A percentile compares a stretch with the other conserved stretches of the same genome.
phyloP scores from a whole-genome alignment of 495 filamentous ascomycete genomes.

The Gamarada debralockiae region DNA sequence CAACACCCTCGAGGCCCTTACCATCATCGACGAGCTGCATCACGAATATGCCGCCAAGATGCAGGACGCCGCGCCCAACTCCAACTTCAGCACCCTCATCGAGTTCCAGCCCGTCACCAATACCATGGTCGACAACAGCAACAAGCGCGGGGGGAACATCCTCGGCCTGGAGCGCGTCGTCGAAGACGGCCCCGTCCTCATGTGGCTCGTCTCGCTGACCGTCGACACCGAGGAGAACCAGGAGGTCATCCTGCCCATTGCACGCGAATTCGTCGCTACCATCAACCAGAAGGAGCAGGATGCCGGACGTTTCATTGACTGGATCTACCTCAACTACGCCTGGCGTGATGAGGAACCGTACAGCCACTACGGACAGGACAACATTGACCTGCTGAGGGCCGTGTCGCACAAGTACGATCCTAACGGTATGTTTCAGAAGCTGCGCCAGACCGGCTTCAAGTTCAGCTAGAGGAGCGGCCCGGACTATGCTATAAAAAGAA shows the following conservation, averaged over 20 bases:
- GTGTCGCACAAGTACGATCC: slow-evolving; percentile 42
- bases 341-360: slow-evolving; percentile 35
- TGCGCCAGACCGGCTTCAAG: slow-evolving; percentile 36
- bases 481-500: slow-evolving; percentile 3
- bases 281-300: slow-evolving; percentile 22
- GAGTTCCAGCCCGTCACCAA: slow-evolving; percentile 11
- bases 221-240: slow-evolving; percentile 29
- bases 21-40: slow-evolving; percentile 11
- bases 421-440: slow-evolving; percentile 33
- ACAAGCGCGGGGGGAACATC: slow-evolving; percentile 8
- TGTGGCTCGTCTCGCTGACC: slow-evolving; percentile 34
- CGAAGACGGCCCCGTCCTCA: slow-evolving; percentile 36
- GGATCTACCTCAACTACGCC: slow-evolving; percentile 37
- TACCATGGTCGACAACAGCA: slow-evolving; percentile 1
- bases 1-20: slow-evolving; percentile 8
- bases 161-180: slow-evolving; percentile 9
- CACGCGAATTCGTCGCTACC: slow-evolving; percentile 27
- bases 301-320: slow-evolving; percentile 20
- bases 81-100: slow-evolving; percentile 7
- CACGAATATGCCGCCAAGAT: slow-evolving; percentile 4
- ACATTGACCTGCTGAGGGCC: slow-evolving; percentile 26
- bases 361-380: slow-evolving; percentile 34
- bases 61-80: not conserved
- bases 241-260: slow-evolving; percentile 28
- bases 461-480: slow-evolving; percentile 8